Evolutionary conservation across 345 rosid genomes (phyloP).

Genomic region (Murraya paniculata): DNA sequence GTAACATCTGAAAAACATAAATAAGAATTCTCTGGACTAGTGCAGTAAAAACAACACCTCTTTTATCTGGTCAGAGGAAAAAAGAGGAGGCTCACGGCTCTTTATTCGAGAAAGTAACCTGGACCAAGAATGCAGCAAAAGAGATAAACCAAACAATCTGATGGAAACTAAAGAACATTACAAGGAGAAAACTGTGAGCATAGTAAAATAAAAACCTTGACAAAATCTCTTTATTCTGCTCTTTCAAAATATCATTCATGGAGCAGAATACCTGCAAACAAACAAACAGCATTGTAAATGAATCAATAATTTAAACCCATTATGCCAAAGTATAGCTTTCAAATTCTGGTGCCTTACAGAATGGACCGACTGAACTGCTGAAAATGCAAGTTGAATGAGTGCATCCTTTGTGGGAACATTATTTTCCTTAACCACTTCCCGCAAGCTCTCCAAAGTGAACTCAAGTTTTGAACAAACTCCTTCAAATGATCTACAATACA

Average conservation of each 20-base stretch:
- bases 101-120: conserved; percentile 62
- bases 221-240: conserved; percentile 48
- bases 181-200: background rate
- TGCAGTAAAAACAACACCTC: conserved; percentile 51
- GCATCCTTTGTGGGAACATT: conserved; percentile 39
- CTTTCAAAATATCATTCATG: conserved; percentile 45
- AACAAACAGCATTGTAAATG: conserved; percentile 3
- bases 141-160: conserved; percentile 7
- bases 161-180: background rate
- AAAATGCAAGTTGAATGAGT: conserved; percentile 47
- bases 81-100: conserved; percentile 44
- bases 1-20: background rate
- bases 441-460: conserved; percentile 59
- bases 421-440: conserved; percentile 37
- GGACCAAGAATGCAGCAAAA: conserved; percentile 22
- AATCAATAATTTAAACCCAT: background rate
- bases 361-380: conserved; percentile 51
- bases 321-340: background rate
- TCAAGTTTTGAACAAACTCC: conserved; percentile 59
- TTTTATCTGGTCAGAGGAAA: conserved; percentile 47
- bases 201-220: conserved; percentile 45
- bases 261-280: conserved; percentile 65
- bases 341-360: conserved; percentile 44
- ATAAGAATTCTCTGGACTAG: background rate
- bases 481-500: conserved; percentile 63